phyloP scores from a whole-genome alignment of 805 yeast genomes.

The Cyberlindnera japonica region DNA sequence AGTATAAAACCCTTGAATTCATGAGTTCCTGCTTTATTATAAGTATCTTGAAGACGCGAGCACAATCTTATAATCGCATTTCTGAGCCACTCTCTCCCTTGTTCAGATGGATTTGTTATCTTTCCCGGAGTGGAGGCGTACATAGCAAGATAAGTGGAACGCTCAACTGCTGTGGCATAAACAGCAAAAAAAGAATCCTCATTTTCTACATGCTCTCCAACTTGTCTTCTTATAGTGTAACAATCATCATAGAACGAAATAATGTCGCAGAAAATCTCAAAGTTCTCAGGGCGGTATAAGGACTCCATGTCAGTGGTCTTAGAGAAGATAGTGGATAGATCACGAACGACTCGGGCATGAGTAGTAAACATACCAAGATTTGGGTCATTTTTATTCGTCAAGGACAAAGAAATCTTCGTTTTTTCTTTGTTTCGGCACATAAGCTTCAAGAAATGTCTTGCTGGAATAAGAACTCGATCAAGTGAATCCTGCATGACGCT shows the following conservation, averaged over 20 bases:
- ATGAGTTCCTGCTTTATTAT: conserved; percentile 5
- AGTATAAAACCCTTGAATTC: conserved; percentile 27
- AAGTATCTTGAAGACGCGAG: background rate
- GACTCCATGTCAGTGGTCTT: conserved; percentile 31
- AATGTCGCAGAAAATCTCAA: conserved; percentile 30
- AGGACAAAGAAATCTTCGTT: conserved; percentile 24
- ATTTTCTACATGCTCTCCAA: conserved; percentile 64
- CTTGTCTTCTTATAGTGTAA: conserved; percentile 51
- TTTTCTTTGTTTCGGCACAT: conserved; percentile 1
- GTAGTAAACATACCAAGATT: conserved; percentile 12
- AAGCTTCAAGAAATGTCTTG: conserved; percentile 4
- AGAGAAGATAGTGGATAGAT: conserved; percentile 19
- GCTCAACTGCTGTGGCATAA: conserved; percentile 46
- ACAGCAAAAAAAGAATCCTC: conserved; percentile 49
- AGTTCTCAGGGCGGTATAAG: conserved; percentile 30
- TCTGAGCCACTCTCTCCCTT: background rate
- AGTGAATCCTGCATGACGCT: conserved; percentile 32
- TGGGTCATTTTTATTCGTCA: conserved; percentile 32
- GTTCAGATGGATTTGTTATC: no score
- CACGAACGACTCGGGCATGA: conserved; percentile 14
- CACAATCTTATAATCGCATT: conserved; percentile 4
- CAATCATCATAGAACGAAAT: conserved; percentile 53
- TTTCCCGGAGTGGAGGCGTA: conserved; percentile 25
- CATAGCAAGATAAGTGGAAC: conserved; percentile 40
- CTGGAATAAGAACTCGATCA: conserved; percentile 8